Evolutionary conservation across 768 basidiomycete species (phyloP).

Genomic region (Phaeotremella fagi): DNA sequence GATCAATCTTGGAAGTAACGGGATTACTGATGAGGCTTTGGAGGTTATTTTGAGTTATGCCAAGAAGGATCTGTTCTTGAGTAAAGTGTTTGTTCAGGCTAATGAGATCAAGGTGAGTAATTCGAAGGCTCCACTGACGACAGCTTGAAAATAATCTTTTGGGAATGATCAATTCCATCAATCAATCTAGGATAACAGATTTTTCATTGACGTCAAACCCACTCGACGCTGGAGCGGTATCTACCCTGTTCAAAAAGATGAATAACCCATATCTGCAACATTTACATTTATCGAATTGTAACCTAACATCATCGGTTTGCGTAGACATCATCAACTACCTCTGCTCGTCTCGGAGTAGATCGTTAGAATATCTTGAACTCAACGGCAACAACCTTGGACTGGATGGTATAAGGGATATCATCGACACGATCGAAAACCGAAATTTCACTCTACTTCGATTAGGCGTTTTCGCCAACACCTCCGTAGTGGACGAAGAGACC

Average conservation of each 20-base stretch:
- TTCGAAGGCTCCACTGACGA: background rate
- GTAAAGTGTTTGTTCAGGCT: constrained; percentile 24
- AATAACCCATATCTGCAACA: constrained; percentile 14
- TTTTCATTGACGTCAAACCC: constrained; percentile 33
- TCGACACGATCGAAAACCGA: constrained; percentile 23
- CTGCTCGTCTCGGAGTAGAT: constrained; percentile 14
- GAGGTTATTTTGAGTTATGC: constrained; percentile 30
- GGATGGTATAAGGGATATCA: constrained; percentile 15
- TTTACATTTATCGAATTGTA: constrained; percentile 31
- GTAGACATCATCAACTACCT: constrained; percentile 15
- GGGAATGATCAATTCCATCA: constrained; percentile 28
- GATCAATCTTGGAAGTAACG: constrained; percentile 33
- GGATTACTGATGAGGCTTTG: constrained; percentile 25
- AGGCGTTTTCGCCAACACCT: constrained; percentile 26
- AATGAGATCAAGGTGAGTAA: constrained; percentile 29
- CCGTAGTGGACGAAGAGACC: background rate
- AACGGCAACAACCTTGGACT: constrained; percentile 34
- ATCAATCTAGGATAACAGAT: constrained; percentile 16
- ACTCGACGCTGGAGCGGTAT: constrained; percentile 5
- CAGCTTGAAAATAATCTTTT: constrained; percentile 17
- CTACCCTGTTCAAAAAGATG: constrained; percentile 12
- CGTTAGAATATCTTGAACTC: constrained; percentile 28
- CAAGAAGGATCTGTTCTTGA: constrained; percentile 33
- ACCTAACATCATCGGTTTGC: constrained; percentile 6
- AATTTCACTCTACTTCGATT: constrained; percentile 26